A percentile compares a stretch with the other conserved stretches of the same genome.
Conservation (phyloP, 371 early-diverging fungal species). For the Mucor lusitanicus region DNA sequence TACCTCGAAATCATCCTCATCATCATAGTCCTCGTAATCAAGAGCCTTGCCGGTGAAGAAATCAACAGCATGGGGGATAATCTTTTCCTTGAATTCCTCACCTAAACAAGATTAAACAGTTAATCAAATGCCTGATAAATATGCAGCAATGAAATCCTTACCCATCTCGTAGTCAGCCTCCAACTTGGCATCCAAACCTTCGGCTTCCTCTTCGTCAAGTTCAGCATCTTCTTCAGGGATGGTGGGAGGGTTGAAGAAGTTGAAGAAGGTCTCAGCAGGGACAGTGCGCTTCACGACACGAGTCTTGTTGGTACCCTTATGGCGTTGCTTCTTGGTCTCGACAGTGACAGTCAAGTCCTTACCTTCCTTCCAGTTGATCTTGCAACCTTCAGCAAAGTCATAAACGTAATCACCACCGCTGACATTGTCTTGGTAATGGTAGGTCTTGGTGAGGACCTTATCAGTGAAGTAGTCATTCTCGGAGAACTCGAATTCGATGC, state of each 20-base stretch:
- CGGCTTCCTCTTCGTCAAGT: constrained; percentile 75
- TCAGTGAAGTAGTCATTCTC: constrained; percentile 91
- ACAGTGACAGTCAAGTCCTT: constrained; percentile 90
- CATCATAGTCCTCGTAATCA: constrained; percentile 72
- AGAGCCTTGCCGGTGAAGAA: constrained; percentile 98
- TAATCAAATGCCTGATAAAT: constrained; percentile 3
- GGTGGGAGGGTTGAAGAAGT: constrained; percentile 86
- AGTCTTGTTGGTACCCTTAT: constrained; percentile 97
- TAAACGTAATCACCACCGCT: constrained; percentile 82
- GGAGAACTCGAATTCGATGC: constrained; percentile 89
- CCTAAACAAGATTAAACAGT: constrained; percentile 26
- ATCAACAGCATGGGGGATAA: constrained; percentile 94
- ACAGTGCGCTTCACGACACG: constrained; percentile 95
- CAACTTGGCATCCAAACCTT: constrained; percentile 77
- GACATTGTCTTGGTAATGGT: constrained; percentile 77
- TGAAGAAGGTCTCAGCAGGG: constrained; percentile 94
- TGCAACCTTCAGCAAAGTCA: constrained; percentile 87
- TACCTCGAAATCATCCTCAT: constrained; percentile 74
- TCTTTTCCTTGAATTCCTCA: constrained; percentile 94
- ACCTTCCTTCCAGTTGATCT: constrained; percentile 95
- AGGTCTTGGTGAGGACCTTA: constrained; percentile 85
- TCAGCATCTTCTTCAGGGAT: constrained; percentile 76
- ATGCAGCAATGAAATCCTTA: constrained; percentile 25
- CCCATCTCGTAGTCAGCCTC: constrained; percentile 95
- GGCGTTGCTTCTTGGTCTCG: constrained; percentile 97